phyloP scores from a whole-genome alignment of 2,329 filamentous ascomycete species.

The Chaetothyriales sp. region DNA sequence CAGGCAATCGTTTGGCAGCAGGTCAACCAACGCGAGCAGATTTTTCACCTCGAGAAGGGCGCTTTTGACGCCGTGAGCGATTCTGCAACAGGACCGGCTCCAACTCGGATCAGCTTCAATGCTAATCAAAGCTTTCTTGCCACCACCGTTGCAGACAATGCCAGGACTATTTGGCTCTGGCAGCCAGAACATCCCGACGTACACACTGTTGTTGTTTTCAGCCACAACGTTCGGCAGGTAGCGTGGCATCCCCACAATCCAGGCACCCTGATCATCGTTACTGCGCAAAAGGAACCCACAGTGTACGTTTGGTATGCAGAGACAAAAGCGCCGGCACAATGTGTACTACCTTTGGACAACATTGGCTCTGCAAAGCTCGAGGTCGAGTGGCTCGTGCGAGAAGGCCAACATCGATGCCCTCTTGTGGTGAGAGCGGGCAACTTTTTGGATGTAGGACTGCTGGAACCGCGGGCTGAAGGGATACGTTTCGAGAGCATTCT shows the following conservation, averaged over 20 bases:
- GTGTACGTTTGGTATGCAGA: slow-evolving; percentile 12
- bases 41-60: slow-evolving; percentile 8
- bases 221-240: slow-evolving; percentile 7
- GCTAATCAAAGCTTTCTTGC: slow-evolving; percentile 8
- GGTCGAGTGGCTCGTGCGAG: slow-evolving; percentile 6
- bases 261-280: slow-evolving; percentile 11
- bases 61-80: slow-evolving; percentile 5
- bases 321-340: slow-evolving; percentile 2
- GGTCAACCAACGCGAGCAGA: not conserved
- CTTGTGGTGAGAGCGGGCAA: slow-evolving; percentile 6
- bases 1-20: slow-evolving; percentile 14
- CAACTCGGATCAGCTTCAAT: slow-evolving; percentile 9
- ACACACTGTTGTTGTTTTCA: slow-evolving; percentile 8
- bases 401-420: slow-evolving; percentile 1
- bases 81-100: not conserved
- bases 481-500: slow-evolving; percentile 8
- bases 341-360: slow-evolving; percentile 3
- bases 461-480: slow-evolving; percentile 1
- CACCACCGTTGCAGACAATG: slow-evolving; percentile 5
- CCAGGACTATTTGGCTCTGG: slow-evolving; percentile 13
- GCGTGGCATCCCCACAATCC: slow-evolving; percentile 11
- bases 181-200: slow-evolving; percentile 1
- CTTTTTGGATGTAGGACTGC: slow-evolving; percentile 5
- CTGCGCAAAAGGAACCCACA: slow-evolving; percentile 3
- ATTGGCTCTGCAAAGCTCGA: slow-evolving; percentile 4